phyloP scores from a whole-genome alignment of 2,329 filamentous ascomycete species.

The Cryphonectria parasitica region DNA sequence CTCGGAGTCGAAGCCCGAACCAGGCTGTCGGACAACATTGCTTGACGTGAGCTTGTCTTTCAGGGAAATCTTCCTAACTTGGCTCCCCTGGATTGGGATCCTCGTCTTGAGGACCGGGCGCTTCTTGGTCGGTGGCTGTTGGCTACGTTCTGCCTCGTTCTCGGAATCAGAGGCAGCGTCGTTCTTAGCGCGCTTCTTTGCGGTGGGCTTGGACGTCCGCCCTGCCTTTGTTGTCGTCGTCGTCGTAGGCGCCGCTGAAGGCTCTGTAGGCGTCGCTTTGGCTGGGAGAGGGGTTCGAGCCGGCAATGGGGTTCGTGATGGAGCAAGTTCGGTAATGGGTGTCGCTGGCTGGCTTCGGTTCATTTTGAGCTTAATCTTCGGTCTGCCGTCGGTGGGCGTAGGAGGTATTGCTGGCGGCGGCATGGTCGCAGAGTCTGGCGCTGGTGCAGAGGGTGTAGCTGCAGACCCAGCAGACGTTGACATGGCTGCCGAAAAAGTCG shows the following conservation, averaged over 20 bases:
- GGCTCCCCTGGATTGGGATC: constrained; percentile 32
- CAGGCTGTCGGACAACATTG: constrained; percentile 61
- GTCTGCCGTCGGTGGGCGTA: constrained; percentile 29
- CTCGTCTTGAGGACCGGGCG: constrained; percentile 41
- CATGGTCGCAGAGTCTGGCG: constrained; percentile 21
- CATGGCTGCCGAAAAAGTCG: constrained; percentile 4
- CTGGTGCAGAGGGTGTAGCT: not conserved
- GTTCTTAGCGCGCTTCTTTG: constrained; percentile 65
- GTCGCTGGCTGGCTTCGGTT: constrained; percentile 34
- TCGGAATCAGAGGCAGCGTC: constrained; percentile 56
- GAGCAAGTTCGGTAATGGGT: constrained; percentile 33
- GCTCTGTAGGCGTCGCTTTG: constrained; percentile 38
- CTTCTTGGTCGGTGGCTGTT: constrained; percentile 37
- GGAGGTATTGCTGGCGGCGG: constrained; percentile 27
- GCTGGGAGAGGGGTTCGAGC: constrained; percentile 36
- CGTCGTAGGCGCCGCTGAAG: constrained; percentile 29
- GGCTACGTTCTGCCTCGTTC: constrained; percentile 24
- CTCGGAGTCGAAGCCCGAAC: constrained; percentile 95
- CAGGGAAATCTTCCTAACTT: constrained; percentile 44
- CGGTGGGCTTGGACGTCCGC: constrained; percentile 61
- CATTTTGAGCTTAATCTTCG: constrained; percentile 35
- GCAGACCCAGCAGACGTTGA: constrained; percentile 5
- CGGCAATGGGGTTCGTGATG: constrained; percentile 26
- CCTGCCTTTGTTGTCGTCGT: constrained; percentile 61
- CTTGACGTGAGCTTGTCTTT: constrained; percentile 43